Percentiles rank a stretch among this genome's conserved stretches.
phyloP scores from a whole-genome alignment of 306 rosid species.

The Geum urbanum region DNA sequence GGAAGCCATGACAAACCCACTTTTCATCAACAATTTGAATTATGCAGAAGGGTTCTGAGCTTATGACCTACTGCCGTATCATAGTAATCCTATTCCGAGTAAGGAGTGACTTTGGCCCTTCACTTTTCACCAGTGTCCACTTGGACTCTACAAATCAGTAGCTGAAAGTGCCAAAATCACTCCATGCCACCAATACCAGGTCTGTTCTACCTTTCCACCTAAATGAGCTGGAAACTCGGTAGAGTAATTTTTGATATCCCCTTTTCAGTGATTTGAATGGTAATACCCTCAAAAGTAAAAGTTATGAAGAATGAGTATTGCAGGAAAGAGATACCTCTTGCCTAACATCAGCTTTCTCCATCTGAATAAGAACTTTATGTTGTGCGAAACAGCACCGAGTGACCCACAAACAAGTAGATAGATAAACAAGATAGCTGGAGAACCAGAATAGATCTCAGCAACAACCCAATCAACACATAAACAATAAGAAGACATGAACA shows the following conservation, averaged over 20 bases:
- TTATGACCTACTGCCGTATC: not conserved
- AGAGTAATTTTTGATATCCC: not conserved
- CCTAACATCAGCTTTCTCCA: slow-evolving; percentile 72
- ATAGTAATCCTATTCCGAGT: not conserved
- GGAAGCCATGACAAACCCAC: not conserved
- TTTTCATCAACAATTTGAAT: not conserved
- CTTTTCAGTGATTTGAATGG: not conserved
- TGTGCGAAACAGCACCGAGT: too few species aligned
- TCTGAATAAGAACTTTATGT: too few species aligned
- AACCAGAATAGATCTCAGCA: too few species aligned
- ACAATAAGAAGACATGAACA: too few species aligned
- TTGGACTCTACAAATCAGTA: not conserved
- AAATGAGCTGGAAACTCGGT: slow-evolving; percentile 2
- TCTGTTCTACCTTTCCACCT: not conserved
- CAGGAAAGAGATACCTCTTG: slow-evolving; percentile 65
- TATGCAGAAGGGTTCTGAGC: not conserved
- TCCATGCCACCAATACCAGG: not conserved
- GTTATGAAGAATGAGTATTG: not conserved
- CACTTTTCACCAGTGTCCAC: too few species aligned
- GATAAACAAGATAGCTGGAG: too few species aligned
- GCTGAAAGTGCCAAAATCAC: not conserved
- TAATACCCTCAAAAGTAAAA: not conserved
- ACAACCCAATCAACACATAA: too few species aligned
- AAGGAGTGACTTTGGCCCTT: not conserved
- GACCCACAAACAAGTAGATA: too few species aligned